Conservation (phyloP, 2,329 filamentous ascomycete species). For the Apiospora marii region DNA sequence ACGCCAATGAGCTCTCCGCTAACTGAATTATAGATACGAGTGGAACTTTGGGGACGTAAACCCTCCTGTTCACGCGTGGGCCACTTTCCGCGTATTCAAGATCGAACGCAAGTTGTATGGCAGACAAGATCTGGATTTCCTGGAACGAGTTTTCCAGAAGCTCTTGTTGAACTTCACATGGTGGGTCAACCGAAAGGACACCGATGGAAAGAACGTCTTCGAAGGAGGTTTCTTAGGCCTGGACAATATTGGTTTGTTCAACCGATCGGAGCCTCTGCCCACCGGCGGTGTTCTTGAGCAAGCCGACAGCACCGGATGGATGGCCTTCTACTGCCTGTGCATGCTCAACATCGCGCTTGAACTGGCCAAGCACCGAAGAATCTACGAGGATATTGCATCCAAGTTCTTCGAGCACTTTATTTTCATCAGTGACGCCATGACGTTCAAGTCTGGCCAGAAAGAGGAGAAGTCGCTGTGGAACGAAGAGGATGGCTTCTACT, state of each 20-base stretch:
- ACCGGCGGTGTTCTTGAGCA: conserved; percentile 95
- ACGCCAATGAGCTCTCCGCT: conserved; percentile 24
- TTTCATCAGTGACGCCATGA: conserved; percentile 97
- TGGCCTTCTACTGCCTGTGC: conserved; percentile 95
- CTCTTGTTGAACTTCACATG: conserved; percentile 96
- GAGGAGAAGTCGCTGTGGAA: conserved; percentile 92
- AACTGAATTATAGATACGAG: conserved; percentile 64
- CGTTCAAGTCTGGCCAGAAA: conserved; percentile 73
- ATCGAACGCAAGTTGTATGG: conserved; percentile 98
- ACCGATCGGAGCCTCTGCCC: conserved; percentile 91
- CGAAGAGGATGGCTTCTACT: conserved; percentile 96
- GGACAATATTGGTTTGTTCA: conserved; percentile 98
- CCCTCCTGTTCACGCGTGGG: conserved; percentile 95
- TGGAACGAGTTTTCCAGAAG: conserved; percentile 97
- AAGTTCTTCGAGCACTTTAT: conserved; percentile 99
- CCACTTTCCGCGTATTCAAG: conserved; percentile 95
- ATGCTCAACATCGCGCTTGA: conserved; percentile 98
- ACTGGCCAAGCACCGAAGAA: conserved; percentile 91
- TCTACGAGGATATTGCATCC: conserved; percentile 95
- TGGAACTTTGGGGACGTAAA: conserved; percentile 99
- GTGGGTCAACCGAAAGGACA: conserved; percentile 98
- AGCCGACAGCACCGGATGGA: conserved; percentile 98
- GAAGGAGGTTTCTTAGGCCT: conserved; percentile 95
- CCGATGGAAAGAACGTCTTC: conserved; percentile 95
- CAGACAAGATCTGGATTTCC: conserved; percentile 90